phyloP scores from a whole-genome alignment of 1,139 yeast genomes.

The Candida buenavistaensis region DNA sequence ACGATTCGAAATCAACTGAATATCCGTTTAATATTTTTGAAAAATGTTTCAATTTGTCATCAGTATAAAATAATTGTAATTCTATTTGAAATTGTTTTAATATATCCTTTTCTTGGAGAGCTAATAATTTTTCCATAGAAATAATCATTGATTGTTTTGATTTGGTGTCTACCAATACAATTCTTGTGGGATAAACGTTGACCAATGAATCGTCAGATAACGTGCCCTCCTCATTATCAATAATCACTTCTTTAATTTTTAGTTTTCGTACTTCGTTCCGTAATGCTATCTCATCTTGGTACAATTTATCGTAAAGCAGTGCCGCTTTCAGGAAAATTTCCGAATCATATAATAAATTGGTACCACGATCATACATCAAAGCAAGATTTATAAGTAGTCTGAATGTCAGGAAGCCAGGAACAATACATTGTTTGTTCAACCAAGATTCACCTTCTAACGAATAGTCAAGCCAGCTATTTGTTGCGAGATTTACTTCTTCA shows the following conservation, averaged over 20 bases:
- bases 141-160: conserved; percentile 34
- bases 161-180: conserved; percentile 36
- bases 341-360: conserved; percentile 28
- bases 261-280: conserved; percentile 37
- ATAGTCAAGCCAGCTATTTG: conserved; percentile 55
- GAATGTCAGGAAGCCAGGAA: conserved; percentile 54
- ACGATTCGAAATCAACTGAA: conserved; percentile 47
- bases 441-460: conserved; percentile 52
- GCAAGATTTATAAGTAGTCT: conserved; percentile 49
- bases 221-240: conserved; percentile 29
- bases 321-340: conserved; percentile 31
- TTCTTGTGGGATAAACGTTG: conserved; percentile 53
- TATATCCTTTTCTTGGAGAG: conserved; percentile 17
- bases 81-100: conserved; percentile 27
- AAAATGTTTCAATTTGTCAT: conserved; percentile 47
- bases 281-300: conserved; percentile 40
- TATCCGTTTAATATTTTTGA: conserved; percentile 34
- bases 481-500: conserved; percentile 58
- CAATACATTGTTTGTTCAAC: conserved; percentile 47
- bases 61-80: conserved; percentile 49
- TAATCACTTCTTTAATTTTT: conserved; percentile 31
- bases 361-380: conserved; percentile 37
- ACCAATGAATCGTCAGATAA: conserved; percentile 54
- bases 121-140: conserved; percentile 47
- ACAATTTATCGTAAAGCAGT: conserved; percentile 28